phyloP scores from a whole-genome alignment of 2,329 filamentous ascomycete species.

The Fusarium pseudocircinatum region DNA sequence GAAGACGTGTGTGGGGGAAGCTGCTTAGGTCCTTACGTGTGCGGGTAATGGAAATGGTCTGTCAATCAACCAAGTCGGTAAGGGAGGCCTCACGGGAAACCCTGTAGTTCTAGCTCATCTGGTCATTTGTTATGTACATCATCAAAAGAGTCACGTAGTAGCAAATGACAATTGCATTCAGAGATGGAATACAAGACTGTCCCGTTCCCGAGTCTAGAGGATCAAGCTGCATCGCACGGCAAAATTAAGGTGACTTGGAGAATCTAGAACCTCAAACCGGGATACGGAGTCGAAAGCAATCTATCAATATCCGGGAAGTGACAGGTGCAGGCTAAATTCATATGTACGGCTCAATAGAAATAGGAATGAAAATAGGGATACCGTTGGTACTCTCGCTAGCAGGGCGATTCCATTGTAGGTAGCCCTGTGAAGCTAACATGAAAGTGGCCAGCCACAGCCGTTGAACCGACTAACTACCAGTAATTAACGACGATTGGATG shows the following conservation, averaged over 20 bases:
- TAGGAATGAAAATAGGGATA: not conserved
- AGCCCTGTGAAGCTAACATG: not conserved
- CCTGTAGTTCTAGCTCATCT: not conserved
- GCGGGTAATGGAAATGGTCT: not conserved
- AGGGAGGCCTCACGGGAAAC: not conserved
- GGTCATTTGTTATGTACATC: not conserved
- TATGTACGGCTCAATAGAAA: not conserved
- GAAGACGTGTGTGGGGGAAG: not conserved
- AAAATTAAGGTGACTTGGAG: not conserved
- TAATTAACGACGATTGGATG: not conserved
- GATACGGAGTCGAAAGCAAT: not conserved
- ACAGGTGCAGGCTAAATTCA: conserved; percentile 10
- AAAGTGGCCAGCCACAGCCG: conserved; percentile 19
- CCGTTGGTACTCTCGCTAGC: not conserved
- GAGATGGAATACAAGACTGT: not conserved
- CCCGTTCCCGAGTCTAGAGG: not conserved
- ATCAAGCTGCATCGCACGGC: not conserved
- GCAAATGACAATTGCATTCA: not conserved
- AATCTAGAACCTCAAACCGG: not conserved
- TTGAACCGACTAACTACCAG: not conserved
- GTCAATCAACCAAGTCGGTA: not conserved
- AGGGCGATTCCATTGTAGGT: not conserved
- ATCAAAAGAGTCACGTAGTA: not conserved
- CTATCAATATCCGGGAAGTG: not conserved
- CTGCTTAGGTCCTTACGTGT: not conserved